Base-by-base conservation (phyloP, 805 yeast genomes). In the Candida ulmi region DNA sequence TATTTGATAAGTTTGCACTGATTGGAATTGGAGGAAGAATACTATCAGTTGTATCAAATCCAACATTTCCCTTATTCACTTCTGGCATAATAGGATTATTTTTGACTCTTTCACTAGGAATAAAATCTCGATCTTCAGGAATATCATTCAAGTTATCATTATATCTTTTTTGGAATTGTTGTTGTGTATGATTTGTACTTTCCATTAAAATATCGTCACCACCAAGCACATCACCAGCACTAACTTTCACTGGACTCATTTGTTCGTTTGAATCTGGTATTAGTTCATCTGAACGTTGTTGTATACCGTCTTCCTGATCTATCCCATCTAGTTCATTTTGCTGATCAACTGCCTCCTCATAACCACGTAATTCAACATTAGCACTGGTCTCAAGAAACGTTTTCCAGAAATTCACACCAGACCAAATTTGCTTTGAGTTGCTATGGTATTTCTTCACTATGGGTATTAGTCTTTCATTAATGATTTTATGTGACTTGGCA, bases 311-410 rank as follows among this genome's bases (percentile, higher is more conserved):
- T 3, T 35, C 30, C 36, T 37, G 16, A 38, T 40, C 33, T 12
- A 30, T 31, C 11, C 25, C 33, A 7, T 28, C 36, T 9, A 25
- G 33, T 2, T 36, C 44, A 6, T 33, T 17, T 26, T 44, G 44
- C 21, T 38, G 31, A 13, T 47, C 41, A 6, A 44, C 50, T 17
- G 57, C 55, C 21, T 68, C 80, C 46, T 74, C 79, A 45, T 71
- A 71, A 23, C 78, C 72, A 26, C 72, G 59, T 27, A 83, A 59
- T 45, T 78, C 76, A 18, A 82, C 83, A 51, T 78, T 74, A 2
- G 88, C 88, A 23, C 86, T 74, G 35, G 78, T 74, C 54, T 88
- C 95, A 50, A 87, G 75, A 60, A 88, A 82, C 25, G 73, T 72
- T 54, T 85, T 85, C 82, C 95, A 80, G 60, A 86, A 85, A 40